Evolutionary conservation across 768 basidiomycete species (phyloP).

Genomic region (Podaxis sp.): DNA sequence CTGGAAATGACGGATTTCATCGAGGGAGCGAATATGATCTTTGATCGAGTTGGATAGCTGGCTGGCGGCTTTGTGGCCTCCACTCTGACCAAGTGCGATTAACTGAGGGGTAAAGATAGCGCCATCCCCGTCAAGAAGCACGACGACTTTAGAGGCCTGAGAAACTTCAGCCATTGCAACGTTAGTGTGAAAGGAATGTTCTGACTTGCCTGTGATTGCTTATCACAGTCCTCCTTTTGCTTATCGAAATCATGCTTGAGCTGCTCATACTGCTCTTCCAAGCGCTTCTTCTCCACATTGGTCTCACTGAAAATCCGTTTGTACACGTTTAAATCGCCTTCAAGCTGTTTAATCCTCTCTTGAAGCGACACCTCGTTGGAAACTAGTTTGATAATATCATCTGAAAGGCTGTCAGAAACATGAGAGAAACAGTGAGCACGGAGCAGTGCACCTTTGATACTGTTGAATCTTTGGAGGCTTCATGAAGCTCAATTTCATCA

Average conservation of each 20-base stretch:
- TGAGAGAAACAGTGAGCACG: background rate
- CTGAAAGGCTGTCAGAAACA: constrained; percentile 20
- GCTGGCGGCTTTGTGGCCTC: constrained; percentile 54
- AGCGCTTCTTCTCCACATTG: constrained; percentile 26
- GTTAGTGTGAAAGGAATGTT: background rate
- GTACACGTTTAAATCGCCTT: constrained; percentile 37
- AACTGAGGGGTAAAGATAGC: constrained; percentile 54
- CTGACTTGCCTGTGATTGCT: constrained; percentile 34
- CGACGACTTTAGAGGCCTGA: constrained; percentile 41
- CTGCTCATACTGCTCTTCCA: constrained; percentile 23
- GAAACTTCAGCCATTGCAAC: constrained; percentile 1
- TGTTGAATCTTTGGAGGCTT: constrained; percentile 5
- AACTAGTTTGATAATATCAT: constrained; percentile 33
- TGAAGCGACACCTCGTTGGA: constrained; percentile 25
- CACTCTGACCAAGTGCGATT: constrained; percentile 49
- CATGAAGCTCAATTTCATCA: background rate
- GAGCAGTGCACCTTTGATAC: constrained; percentile 3
- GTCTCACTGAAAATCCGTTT: constrained; percentile 37
- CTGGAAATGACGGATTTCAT: constrained; percentile 40
- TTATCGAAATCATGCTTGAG: constrained; percentile 32
- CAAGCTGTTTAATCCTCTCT: constrained; percentile 30
- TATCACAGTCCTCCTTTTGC: constrained; percentile 33
- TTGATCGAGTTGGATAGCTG: constrained; percentile 37
- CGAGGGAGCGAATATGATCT: constrained; percentile 28
- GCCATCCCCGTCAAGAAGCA: constrained; percentile 65